Evolutionary conservation across 2,329 filamentous ascomycete genomes (phyloP).

Genomic region (Sporothrix pallida): DNA sequence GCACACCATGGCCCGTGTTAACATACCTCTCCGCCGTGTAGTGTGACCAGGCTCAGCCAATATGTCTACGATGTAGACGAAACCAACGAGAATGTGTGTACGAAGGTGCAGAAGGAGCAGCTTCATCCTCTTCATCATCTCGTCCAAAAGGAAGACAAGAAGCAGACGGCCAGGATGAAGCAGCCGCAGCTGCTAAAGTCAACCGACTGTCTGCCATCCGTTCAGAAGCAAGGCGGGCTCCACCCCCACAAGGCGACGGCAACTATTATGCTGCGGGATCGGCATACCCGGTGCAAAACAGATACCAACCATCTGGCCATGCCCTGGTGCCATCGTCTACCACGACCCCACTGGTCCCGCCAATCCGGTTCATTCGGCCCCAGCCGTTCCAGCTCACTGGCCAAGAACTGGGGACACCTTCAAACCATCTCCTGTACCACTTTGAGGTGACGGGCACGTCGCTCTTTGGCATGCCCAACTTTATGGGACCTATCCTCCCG

Average conservation of each 20-base stretch:
- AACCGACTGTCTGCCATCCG: conserved; percentile 6
- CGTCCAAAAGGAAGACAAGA: neutral
- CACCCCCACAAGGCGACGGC: neutral
- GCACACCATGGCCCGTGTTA: neutral
- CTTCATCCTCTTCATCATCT: neutral
- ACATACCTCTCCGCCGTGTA: conserved; percentile 17
- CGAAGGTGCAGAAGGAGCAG: conserved; percentile 15
- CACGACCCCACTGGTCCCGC: conserved; percentile 7
- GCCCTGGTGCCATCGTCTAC: neutral
- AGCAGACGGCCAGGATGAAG: neutral
- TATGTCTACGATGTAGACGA: conserved; percentile 39
- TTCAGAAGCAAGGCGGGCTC: neutral
- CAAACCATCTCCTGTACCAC: conserved; percentile 37
- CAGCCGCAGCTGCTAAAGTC: neutral
- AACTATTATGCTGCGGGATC: neutral
- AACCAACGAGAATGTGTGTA: conserved; percentile 38
- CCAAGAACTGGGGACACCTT: conserved; percentile 36
- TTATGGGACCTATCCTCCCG: conserved; percentile 33
- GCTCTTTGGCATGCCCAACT: conserved; percentile 38
- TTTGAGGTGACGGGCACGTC: conserved; percentile 28
- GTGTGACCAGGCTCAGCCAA: conserved; percentile 39
- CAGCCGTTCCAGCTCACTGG: conserved; percentile 29
- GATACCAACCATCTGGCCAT: neutral
- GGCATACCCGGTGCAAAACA: neutral
- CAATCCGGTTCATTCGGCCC: conserved; percentile 22